Evolutionary conservation across 495 filamentous ascomycete genomes (phyloP).

Genomic region (Diplogelasinospora grovesii): DNA sequence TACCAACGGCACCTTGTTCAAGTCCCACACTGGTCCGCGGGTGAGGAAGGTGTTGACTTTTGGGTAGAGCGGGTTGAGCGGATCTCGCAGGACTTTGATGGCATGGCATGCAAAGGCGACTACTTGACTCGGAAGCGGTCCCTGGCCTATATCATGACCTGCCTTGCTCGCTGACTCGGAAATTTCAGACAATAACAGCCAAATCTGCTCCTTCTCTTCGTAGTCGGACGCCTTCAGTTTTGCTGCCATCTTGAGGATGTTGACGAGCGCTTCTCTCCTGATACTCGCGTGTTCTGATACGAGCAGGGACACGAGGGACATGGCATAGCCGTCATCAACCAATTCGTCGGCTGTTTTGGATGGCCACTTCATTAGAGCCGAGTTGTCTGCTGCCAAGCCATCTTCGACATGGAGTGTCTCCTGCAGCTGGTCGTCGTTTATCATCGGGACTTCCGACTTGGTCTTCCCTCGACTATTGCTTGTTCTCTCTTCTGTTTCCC

Average conservation of each 20-base stretch:
- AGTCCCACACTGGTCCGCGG: conserved; percentile 63
- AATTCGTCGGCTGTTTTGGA: conserved; percentile 66
- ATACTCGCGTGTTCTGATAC: conserved; percentile 67
- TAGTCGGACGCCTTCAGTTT: conserved; percentile 66
- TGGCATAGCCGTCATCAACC: conserved; percentile 63
- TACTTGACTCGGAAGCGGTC: conserved; percentile 64
- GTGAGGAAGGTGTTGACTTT: conserved; percentile 84
- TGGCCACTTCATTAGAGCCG: conserved; percentile 59
- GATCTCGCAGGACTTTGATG: conserved; percentile 62
- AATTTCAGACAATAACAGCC: conserved; percentile 69
- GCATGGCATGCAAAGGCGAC: conserved; percentile 67
- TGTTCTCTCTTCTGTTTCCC: not conserved
- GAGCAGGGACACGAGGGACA: conserved; percentile 64
- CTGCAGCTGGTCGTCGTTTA: conserved; percentile 22
- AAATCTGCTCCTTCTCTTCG: conserved; percentile 67
- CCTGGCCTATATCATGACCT: conserved; percentile 40
- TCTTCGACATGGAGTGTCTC: conserved; percentile 28
- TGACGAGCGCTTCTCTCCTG: conserved; percentile 66
- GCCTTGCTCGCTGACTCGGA: conserved; percentile 61
- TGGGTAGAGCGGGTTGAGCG: conserved; percentile 74
- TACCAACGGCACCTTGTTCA: conserved; percentile 70
- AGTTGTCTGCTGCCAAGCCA: conserved; percentile 45
- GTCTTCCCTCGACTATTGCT: not conserved
- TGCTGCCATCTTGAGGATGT: conserved; percentile 55
- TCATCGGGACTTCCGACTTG: not conserved